These are phyloP conservation scores for Venustampulla echinocandica DNA, from an alignment of 495 filamentous ascomycete genomes.

Conservation along the genomic window DNA sequence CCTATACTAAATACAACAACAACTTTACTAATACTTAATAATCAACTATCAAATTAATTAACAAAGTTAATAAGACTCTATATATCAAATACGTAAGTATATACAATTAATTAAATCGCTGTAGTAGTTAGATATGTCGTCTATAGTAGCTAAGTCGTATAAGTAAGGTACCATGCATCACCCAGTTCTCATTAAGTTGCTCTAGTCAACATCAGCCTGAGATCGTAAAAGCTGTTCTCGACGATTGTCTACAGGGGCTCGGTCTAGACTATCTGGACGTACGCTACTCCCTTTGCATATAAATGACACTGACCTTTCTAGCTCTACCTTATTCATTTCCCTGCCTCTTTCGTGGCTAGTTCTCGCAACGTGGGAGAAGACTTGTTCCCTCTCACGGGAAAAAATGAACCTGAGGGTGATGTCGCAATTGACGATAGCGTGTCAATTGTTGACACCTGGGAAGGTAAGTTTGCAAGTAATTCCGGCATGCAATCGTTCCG, in stretches of 20 bases:
- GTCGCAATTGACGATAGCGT: conserved; percentile 36
- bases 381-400: conserved; percentile 37
- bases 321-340: conserved; percentile 47
- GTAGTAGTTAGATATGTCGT: too few species aligned
- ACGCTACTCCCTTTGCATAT: conserved; percentile 6
- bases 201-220: conserved; percentile 37
- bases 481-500: background rate
- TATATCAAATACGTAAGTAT: too few species aligned
- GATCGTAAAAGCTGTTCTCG: conserved; percentile 36
- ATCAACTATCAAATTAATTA: too few species aligned
- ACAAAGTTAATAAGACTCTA: too few species aligned
- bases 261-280: conserved; percentile 43
- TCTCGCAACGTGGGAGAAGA: conserved; percentile 20
- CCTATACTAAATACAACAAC: too few species aligned
- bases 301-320: background rate
- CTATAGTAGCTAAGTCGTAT: too few species aligned
- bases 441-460: conserved; percentile 46
- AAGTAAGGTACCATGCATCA: too few species aligned
- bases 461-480: conserved; percentile 22
- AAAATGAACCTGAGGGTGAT: conserved; percentile 32
- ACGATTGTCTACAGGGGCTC: conserved; percentile 39
- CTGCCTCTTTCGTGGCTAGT: conserved; percentile 35
- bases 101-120: too few species aligned
- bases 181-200: background rate
- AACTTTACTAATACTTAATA: too few species aligned